Base-by-base conservation (phyloP, 108 stramenopile genomes). In the Thalassiosira profunda region DNA sequence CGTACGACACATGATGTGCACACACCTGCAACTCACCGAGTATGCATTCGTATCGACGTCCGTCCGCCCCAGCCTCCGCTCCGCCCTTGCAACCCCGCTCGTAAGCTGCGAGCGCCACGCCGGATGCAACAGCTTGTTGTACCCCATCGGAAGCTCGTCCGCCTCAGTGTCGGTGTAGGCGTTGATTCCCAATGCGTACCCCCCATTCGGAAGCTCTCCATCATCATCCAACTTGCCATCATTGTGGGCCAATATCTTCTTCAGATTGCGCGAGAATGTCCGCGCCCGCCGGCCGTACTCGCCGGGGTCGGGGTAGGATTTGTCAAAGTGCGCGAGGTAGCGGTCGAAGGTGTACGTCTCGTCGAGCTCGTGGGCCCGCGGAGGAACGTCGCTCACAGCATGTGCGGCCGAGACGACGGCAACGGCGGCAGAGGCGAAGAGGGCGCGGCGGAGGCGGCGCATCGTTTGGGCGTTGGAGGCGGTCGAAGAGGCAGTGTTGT, bases 181-280 rank as follows among this genome's bases (percentile, higher is more conserved):
- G 42, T 95, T 92, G 14, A 90, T 44, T 6, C 85, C 90, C 81
- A 88, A 63, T 11, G 37, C 58, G 43, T 74, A 75, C 2, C 49
- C 56, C 10, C 40, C 15, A 5, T 57, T 34, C 5, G 59, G 47
- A 1, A 67, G 38, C 12, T 90, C 42, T 8, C 45, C 54, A 63
- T 82, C 15, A n/a, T 48, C 49, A 6, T 20, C 44, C 45, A 59
- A 67, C 31, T 49, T 51, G 5, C 88, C 54, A 11, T 40, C 36
- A 72, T 90, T 90, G 63, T 93, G 88, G 3, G 31, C 4, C 36
- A 84, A 46, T 17, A 93, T 90, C 20, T 17, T 74, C 1, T 72
- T 29, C 21, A 83, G 49, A 65, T 93, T 93, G 9, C 36, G 23
- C 2, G 65, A 42, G 62, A 86, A 93, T 47, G 87, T 81, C 15